A percentile compares a stretch with the other conserved stretches of the same genome.
These are phyloP conservation scores for Ceratocystis eucalypticola DNA, from an alignment of 2,329 filamentous ascomycete species.

Conservation along the genomic window DNA sequence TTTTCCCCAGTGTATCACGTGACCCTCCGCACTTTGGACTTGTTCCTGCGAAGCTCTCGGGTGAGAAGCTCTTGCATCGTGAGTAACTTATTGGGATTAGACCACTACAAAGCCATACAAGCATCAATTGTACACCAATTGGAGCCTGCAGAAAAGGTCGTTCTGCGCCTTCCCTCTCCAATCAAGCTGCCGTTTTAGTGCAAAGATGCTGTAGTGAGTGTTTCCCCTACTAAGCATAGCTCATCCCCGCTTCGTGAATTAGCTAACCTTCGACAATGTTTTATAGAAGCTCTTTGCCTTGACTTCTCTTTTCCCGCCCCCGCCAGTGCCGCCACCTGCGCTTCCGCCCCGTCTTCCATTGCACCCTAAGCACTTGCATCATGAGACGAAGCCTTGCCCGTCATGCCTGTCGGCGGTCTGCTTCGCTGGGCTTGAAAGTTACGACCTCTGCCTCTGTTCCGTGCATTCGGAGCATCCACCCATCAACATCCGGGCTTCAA, in stretches of 20 bases:
- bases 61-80: constrained; percentile 5
- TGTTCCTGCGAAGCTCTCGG: neutral
- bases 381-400: constrained; percentile 36
- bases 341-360: neutral
- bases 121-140: neutral
- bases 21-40: constrained; percentile 1
- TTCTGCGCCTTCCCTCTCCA: neutral
- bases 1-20: constrained; percentile 10
- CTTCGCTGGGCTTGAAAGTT: neutral
- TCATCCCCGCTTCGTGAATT: neutral
- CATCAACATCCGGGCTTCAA: neutral
- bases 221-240: neutral
- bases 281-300: neutral
- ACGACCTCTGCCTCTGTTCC: constrained; percentile 25
- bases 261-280: neutral
- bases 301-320: neutral
- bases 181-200: neutral
- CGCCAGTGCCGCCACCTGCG: neutral
- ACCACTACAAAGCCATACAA: neutral
- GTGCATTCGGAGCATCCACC: neutral
- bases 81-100: neutral
- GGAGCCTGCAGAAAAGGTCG: neutral
- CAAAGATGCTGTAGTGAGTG: neutral
- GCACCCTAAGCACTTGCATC: constrained; percentile 21
- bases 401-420: constrained; percentile 30